These are phyloP conservation scores for Saprolegnia parasitica DNA, from an alignment of 352 stramenopile species.

Conservation along the genomic window DNA sequence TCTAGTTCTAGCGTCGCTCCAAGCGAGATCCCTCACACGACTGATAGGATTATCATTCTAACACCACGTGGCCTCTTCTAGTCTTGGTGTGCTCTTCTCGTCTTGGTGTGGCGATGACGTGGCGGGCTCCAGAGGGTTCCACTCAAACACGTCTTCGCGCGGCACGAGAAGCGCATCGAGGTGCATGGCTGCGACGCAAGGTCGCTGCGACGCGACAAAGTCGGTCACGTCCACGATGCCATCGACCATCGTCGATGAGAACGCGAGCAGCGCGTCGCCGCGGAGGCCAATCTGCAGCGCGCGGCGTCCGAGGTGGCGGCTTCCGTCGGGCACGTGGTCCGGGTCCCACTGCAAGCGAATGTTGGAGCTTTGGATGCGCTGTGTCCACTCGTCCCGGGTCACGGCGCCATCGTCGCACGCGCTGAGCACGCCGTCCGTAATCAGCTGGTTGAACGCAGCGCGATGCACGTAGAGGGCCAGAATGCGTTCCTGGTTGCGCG, in stretches of 20 bases:
- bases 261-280: not conserved
- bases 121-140: not conserved
- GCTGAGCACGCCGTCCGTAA: slow-evolving; percentile 7
- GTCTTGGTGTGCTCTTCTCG: too few species aligned
- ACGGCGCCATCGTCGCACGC: not conserved
- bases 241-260: slow-evolving; percentile 1
- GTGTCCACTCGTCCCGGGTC: slow-evolving; percentile 2
- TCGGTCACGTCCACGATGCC: slow-evolving; percentile 17
- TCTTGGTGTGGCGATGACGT: too few species aligned
- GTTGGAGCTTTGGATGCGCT: not conserved
- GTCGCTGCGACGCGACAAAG: slow-evolving; percentile 13
- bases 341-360: slow-evolving; percentile 23
- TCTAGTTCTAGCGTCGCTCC: too few species aligned
- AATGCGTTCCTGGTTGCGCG: slow-evolving; percentile 20
- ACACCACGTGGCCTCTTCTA: too few species aligned
- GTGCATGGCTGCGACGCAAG: not conserved
- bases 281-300: slow-evolving; percentile 22
- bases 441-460: not conserved
- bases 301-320: not conserved
- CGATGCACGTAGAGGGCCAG: not conserved
- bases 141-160: not conserved
- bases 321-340: slow-evolving; percentile 7
- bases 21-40: too few species aligned
- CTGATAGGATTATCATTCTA: too few species aligned
- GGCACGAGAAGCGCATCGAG: slow-evolving; percentile 4